These are phyloP conservation scores for Suhomyces pyralidae DNA, from an alignment of 805 yeast genomes.

Conservation along the genomic window DNA sequence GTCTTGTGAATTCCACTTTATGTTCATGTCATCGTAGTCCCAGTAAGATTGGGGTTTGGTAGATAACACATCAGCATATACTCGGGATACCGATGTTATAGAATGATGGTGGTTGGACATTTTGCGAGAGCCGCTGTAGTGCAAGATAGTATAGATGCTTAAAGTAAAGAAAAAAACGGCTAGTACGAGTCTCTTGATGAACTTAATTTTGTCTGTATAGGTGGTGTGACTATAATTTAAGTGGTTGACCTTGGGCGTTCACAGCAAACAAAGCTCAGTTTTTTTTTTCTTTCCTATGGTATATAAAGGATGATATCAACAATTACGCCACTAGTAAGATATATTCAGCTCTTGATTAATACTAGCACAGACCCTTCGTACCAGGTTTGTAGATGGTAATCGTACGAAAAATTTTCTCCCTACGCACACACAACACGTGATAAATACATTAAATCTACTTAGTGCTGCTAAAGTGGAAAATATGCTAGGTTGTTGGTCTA, in stretches of 20 bases:
- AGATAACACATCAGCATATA: constrained; percentile 76
- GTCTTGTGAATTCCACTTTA: constrained; percentile 83
- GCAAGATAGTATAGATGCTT: background rate
- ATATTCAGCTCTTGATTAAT: background rate
- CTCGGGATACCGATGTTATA: constrained; percentile 61
- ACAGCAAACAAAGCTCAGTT: background rate
- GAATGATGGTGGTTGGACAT: constrained; percentile 15
- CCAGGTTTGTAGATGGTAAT: background rate
- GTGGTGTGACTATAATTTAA: background rate
- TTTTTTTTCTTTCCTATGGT: background rate
- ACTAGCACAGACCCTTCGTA: background rate
- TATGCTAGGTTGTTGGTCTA: background rate
- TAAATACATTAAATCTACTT: background rate
- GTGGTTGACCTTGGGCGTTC: background rate
- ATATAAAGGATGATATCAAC: background rate
- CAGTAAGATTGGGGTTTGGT: constrained; percentile 78
- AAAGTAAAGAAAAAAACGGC: background rate
- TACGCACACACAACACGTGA: background rate
- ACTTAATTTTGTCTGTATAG: constrained; percentile 4
- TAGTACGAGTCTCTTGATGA: background rate
- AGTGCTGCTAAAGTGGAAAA: background rate
- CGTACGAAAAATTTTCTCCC: background rate
- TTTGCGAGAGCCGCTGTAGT: background rate
- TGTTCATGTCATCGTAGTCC: constrained; percentile 68
- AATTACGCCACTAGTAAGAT: background rate